Percentiles rank a stretch among this genome's conserved stretches.
Conservation (phyloP, 1,139 yeast genomes). For the Geotrichum klebahnii region DNA sequence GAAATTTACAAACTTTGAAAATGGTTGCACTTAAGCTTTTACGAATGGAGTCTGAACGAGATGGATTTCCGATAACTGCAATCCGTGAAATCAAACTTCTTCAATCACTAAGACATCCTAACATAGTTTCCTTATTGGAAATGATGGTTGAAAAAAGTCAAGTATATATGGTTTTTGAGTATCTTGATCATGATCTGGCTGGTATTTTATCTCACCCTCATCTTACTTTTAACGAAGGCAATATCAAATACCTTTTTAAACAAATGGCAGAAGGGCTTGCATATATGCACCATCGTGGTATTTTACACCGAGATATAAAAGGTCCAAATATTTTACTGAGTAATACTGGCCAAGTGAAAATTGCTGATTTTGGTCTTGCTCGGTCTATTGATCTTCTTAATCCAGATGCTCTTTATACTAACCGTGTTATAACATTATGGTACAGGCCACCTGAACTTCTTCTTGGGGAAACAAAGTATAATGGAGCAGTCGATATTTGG, state of each 20-base stretch:
- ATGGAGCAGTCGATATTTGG: constrained; percentile 92
- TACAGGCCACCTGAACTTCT: constrained; percentile 93
- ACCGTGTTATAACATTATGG: constrained; percentile 93
- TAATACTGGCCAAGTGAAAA: constrained; percentile 65
- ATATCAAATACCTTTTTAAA: constrained; percentile 68
- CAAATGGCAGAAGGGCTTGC: constrained; percentile 78
- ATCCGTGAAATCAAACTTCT: constrained; percentile 83
- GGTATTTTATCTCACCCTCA: constrained; percentile 80
- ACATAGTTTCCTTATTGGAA: constrained; percentile 76
- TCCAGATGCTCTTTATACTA: constrained; percentile 56
- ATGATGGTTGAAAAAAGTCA: constrained; percentile 81
- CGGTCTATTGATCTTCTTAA: constrained; percentile 42
- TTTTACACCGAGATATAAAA: constrained; percentile 89
- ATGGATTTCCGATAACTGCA: constrained; percentile 95
- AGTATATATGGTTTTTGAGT: constrained; percentile 87
- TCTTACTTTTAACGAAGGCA: constrained; percentile 56
- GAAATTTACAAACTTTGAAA: constrained; percentile 60
- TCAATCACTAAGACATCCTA: constrained; percentile 80
- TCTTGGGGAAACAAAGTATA: constrained; percentile 85
- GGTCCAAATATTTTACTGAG: constrained; percentile 85
- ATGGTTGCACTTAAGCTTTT: constrained; percentile 79
- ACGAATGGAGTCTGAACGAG: constrained; percentile 80
- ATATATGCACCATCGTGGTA: constrained; percentile 72
- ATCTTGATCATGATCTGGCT: constrained; percentile 88
- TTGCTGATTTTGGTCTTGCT: constrained; percentile 94